phyloP scores from a whole-genome alignment of 345 rosid species.

The Acer negundo region DNA sequence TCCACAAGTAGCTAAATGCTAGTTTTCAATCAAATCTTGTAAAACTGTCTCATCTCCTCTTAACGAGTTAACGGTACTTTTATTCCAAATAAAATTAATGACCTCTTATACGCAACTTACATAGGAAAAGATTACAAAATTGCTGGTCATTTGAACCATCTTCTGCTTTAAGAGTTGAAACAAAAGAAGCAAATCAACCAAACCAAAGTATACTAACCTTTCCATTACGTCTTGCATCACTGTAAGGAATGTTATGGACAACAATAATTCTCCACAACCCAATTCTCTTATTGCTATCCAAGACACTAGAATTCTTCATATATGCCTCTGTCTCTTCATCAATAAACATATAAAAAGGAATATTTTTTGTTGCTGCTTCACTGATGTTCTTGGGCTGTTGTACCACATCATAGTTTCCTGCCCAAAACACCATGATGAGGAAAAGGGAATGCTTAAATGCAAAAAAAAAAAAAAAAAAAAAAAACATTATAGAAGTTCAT shows the following conservation, averaged over 20 bases:
- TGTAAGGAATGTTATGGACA: conserved; percentile 68
- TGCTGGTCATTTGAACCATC: conserved; percentile 5
- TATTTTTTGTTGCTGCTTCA: conserved; percentile 54
- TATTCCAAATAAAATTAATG: not conserved
- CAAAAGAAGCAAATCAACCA: conserved; percentile 8
- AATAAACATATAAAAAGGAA: conserved; percentile 87
- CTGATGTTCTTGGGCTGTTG: conserved; percentile 77
- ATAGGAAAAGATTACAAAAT: not conserved
- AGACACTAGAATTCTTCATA: conserved; percentile 56
- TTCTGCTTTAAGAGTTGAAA: not conserved
- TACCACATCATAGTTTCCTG: conserved; percentile 82
- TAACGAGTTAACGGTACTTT: not conserved
- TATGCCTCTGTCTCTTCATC: conserved; percentile 84
- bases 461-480: conserved; percentile 15
- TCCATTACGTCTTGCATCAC: conserved; percentile 84
- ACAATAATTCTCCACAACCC: conserved; percentile 88
- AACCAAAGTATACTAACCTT: conserved; percentile 48
- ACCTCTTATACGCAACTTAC: not conserved
- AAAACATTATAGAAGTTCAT: not conserved
- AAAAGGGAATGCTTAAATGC: conserved; percentile 16
- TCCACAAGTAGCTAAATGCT: not conserved
- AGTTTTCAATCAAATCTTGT: too few relatives aligned
- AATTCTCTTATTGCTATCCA: conserved; percentile 55
- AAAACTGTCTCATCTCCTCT: not conserved
- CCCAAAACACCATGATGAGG: conserved; percentile 22